Conservation (phyloP, 2,329 filamentous ascomycete species). For the Colletotrichum plurivorum region DNA sequence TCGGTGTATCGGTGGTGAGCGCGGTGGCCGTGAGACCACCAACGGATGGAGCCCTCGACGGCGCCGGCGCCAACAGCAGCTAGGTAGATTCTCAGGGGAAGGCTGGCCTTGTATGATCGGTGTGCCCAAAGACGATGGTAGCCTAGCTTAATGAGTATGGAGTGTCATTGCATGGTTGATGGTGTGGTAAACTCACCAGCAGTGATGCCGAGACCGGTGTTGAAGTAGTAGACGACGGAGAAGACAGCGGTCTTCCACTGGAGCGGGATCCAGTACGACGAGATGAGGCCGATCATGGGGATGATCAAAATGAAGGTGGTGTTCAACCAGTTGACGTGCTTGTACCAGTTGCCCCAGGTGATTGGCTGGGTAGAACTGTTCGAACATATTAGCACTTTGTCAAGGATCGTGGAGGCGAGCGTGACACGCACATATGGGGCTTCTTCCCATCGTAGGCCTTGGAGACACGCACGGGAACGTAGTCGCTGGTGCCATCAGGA, state of each 20-base stretch:
- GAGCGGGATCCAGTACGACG: slow-evolving; percentile 84
- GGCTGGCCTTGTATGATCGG: slow-evolving; percentile 82
- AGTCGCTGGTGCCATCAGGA: slow-evolving; percentile 69
- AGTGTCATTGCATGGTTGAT: neutral
- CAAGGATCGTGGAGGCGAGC: neutral
- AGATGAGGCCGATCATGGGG: slow-evolving; percentile 80
- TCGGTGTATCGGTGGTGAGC: slow-evolving; percentile 94
- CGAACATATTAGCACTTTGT: neutral
- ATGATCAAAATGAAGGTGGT: slow-evolving; percentile 84
- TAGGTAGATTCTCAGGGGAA: slow-evolving; percentile 85
- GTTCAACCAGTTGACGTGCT: slow-evolving; percentile 96
- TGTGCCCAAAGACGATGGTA: slow-evolving; percentile 87
- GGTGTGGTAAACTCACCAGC: slow-evolving; percentile 68
- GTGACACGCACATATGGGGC: slow-evolving; percentile 73
- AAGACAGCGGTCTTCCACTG: slow-evolving; percentile 80
- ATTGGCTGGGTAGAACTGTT: slow-evolving; percentile 78
- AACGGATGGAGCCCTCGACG: slow-evolving; percentile 87
- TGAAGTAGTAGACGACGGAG: slow-evolving; percentile 85
- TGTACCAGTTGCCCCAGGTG: slow-evolving; percentile 87
- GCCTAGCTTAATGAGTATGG: slow-evolving; percentile 38
- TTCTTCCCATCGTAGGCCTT: slow-evolving; percentile 73
- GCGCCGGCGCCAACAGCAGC: slow-evolving; percentile 86
- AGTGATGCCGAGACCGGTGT: slow-evolving; percentile 85
- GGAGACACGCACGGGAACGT: slow-evolving; percentile 62
- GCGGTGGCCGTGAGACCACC: slow-evolving; percentile 90